Evolutionary conservation across 2,329 filamentous ascomycete genomes (phyloP).

Genomic region (Cryphonectria nitschkei): DNA sequence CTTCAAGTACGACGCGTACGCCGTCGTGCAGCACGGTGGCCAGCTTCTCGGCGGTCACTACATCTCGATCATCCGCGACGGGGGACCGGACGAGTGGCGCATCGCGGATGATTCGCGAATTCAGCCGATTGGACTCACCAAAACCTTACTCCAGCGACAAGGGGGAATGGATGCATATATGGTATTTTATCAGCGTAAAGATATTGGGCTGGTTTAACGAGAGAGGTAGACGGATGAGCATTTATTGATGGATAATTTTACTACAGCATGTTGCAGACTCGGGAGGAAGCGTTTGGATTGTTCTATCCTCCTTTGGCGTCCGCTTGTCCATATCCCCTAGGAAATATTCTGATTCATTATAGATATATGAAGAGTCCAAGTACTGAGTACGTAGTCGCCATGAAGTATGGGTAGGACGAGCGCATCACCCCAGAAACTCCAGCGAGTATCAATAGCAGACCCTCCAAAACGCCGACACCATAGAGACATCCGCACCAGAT

Average conservation of each 20-base stretch:
- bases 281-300: not conserved
- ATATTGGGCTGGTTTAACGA: constrained; percentile 18
- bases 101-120: constrained; percentile 52
- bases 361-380: not conserved
- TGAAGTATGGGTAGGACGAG: not conserved
- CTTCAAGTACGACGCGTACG: constrained; percentile 84
- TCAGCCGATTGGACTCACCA: constrained; percentile 47
- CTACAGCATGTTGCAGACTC: not conserved
- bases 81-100: constrained; percentile 49
- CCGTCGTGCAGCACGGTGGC: constrained; percentile 77
- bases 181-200: constrained; percentile 44
- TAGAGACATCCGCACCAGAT: not conserved
- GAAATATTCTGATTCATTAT: not conserved
- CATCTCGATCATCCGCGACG: constrained; percentile 68
- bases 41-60: constrained; percentile 79
- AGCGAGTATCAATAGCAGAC: not conserved
- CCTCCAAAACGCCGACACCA: not conserved
- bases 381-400: not conserved
- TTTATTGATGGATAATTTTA: not conserved
- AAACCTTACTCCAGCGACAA: constrained; percentile 41
- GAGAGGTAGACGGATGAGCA: not conserved
- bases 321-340: constrained; percentile 1
- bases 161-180: constrained; percentile 49
- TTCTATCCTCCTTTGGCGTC: not conserved
- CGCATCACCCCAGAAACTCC: not conserved